phyloP scores from a whole-genome alignment of 225 moss, liverwort and hornwort species.

The Rhytidiadelphus loreus region DNA sequence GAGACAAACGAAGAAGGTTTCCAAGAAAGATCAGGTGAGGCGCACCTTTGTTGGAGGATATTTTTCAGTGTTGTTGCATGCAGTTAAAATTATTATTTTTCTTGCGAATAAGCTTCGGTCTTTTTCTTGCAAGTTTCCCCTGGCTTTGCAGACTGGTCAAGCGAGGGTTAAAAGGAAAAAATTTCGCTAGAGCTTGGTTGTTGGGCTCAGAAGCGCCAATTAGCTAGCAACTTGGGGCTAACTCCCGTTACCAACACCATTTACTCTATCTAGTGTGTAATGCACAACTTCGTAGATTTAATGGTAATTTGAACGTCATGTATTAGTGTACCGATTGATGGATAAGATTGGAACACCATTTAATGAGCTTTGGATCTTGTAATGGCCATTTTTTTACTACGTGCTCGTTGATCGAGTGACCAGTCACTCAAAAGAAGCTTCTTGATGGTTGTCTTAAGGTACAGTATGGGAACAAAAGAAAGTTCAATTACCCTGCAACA shows the following conservation, averaged over 20 bases:
- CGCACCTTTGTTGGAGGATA: neutral
- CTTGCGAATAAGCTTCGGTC: neutral
- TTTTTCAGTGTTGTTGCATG: neutral
- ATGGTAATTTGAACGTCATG: neutral
- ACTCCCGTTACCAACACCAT: neutral
- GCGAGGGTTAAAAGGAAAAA: neutral
- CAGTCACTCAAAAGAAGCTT: neutral
- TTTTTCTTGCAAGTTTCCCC: neutral
- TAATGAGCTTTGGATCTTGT: neutral
- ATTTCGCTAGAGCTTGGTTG: neutral
- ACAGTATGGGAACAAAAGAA: neutral
- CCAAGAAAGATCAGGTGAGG: constrained; percentile 35
- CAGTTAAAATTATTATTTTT: neutral
- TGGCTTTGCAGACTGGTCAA: neutral
- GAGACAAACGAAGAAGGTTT: constrained; percentile 8
- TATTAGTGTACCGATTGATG: neutral
- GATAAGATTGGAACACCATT: neutral
- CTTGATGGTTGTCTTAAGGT: neutral
- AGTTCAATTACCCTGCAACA: neutral
- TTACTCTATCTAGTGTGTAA: neutral
- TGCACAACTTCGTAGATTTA: neutral
- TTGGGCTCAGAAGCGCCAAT: neutral
- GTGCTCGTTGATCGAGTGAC: neutral
- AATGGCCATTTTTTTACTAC: neutral
- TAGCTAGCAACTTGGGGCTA: neutral